A percentile compares a stretch with the other conserved stretches of the same genome.
Conservation (phyloP, 257 asterid species). For the Nicotiana benthamiana region DNA sequence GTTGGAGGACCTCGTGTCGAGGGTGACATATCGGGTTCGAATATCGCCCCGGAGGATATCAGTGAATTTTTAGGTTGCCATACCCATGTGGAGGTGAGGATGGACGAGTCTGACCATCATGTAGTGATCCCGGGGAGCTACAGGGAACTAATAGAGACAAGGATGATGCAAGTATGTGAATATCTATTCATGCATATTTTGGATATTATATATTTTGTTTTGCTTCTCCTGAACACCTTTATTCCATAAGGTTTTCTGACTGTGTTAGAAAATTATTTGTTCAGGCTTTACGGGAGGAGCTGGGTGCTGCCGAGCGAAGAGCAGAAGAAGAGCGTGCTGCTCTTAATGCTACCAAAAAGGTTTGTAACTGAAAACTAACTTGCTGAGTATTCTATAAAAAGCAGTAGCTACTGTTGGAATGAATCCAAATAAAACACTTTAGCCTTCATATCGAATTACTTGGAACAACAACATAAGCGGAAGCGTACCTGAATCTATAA, state of each 20-base stretch:
- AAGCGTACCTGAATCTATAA: too few relatives aligned
- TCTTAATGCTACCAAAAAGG: conserved; percentile 85
- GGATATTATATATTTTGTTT: background rate
- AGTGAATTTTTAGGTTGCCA: too few relatives aligned
- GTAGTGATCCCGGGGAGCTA: too few relatives aligned
- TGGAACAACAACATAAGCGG: too few relatives aligned
- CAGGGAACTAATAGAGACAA: conserved; percentile 96
- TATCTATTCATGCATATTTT: background rate
- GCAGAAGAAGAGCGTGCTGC: conserved; percentile 98
- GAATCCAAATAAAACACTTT: too few relatives aligned
- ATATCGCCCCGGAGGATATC: too few relatives aligned
- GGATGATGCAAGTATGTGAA: conserved; percentile 95
- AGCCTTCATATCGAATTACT: too few relatives aligned
- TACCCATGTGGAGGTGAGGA: too few relatives aligned
- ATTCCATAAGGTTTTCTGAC: background rate
- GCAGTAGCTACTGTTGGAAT: background rate
- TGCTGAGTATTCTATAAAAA: background rate
- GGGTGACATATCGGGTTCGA: too few relatives aligned
- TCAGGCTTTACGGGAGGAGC: conserved; percentile 93
- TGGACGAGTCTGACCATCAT: too few relatives aligned
- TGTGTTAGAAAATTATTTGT: background rate
- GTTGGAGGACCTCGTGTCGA: too few relatives aligned
- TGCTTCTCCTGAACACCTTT: background rate
- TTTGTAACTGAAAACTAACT: conserved; percentile 15
- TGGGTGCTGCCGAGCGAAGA: conserved; percentile 88